Conservation (phyloP, 2,329 filamentous ascomycete species). For the Arachnopeziza araneosa region DNA sequence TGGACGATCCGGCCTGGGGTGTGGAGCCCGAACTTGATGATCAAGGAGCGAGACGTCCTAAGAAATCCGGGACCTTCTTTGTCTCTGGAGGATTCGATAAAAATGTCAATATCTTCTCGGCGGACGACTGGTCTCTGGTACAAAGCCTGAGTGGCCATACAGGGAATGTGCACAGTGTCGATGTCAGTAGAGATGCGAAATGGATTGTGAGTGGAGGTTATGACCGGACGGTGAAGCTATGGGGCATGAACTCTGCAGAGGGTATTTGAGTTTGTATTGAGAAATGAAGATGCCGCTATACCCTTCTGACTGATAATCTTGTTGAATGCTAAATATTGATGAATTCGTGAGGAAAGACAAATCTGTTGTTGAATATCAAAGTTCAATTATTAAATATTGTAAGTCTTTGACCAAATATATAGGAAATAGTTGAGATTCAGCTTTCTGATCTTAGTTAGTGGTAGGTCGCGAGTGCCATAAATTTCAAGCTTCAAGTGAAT, state of each 20-base stretch:
- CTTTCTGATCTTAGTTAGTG: too few relatives aligned
- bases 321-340: too few relatives aligned
- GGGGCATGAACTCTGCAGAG: slow-evolving; percentile 77
- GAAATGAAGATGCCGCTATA: neutral
- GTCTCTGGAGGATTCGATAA: slow-evolving; percentile 89
- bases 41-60: slow-evolving; percentile 63
- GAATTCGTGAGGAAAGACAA: too few relatives aligned
- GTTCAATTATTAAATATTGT: too few relatives aligned
- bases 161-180: slow-evolving; percentile 84
- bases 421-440: too few relatives aligned
- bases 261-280: slow-evolving; percentile 33
- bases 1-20: slow-evolving; percentile 65
- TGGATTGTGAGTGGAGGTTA: slow-evolving; percentile 96
- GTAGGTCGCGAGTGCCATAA: too few relatives aligned
- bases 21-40: slow-evolving; percentile 55
- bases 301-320: too few relatives aligned
- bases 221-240: slow-evolving; percentile 92
- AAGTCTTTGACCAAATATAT: too few relatives aligned
- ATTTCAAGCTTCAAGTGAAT: too few relatives aligned
- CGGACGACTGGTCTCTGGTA: slow-evolving; percentile 89
- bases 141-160: slow-evolving; percentile 88
- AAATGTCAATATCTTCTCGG: slow-evolving; percentile 91
- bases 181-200: slow-evolving; percentile 76
- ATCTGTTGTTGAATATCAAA: too few relatives aligned
- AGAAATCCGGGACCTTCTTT: slow-evolving; percentile 87